Conservation (phyloP, 2,329 filamentous ascomycete species). For the Nothopassalora personata region DNA sequence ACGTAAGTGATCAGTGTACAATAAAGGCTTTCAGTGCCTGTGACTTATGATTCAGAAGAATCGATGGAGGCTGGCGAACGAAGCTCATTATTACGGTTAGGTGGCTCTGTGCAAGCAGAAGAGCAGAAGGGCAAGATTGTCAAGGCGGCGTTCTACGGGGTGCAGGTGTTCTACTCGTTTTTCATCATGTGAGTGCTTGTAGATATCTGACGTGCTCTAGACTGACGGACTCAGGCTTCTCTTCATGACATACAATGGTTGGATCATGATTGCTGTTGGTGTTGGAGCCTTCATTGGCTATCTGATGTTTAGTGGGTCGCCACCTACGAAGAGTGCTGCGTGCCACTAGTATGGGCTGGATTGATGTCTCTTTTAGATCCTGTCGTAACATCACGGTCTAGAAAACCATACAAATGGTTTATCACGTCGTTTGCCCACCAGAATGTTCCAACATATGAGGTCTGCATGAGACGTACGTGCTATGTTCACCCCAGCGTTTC, state of each 20-base stretch:
- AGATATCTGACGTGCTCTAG: background rate
- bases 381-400: no score
- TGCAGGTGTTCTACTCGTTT: conserved; percentile 97
- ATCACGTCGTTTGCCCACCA: no score
- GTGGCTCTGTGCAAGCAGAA: conserved; percentile 36
- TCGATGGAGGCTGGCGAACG: conserved; percentile 38
- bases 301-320: conserved; percentile 67
- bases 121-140: conserved; percentile 67
- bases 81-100: conserved; percentile 58
- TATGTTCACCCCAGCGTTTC: no score
- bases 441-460: no score
- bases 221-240: conserved; percentile 62
- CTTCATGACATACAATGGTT: conserved; percentile 99
- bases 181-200: conserved; percentile 88
- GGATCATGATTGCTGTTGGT: conserved; percentile 89
- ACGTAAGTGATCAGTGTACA: conserved; percentile 29
- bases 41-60: background rate
- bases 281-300: conserved; percentile 87
- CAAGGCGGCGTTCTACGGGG: conserved; percentile 77
- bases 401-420: no score
- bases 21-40: background rate
- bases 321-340: conserved; percentile 76
- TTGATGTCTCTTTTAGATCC: background rate
- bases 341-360: conserved; percentile 64
- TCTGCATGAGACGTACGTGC: no score